Conservation (phyloP, 805 yeast genomes). For the Kodamaea jinghongensis region DNA sequence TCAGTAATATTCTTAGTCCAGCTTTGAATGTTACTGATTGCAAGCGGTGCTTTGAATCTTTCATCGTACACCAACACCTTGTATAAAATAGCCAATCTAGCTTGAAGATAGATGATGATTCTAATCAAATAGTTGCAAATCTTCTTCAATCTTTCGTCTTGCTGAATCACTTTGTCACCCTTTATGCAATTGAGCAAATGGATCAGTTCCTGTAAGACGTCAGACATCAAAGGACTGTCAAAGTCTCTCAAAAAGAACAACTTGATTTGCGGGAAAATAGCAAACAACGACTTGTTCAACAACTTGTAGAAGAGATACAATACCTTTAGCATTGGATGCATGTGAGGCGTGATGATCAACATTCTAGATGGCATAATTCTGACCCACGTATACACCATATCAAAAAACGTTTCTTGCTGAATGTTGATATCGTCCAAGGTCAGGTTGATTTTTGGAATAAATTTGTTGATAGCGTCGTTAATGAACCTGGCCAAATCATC, state of each 20-base stretch:
- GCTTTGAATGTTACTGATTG: constrained; percentile 18
- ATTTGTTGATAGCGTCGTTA: constrained; percentile 22
- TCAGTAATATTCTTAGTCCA: constrained; percentile 30
- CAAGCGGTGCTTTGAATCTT: constrained; percentile 13
- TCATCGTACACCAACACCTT: constrained; percentile 25
- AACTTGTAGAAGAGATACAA: constrained; percentile 32
- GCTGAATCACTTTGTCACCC: constrained; percentile 3
- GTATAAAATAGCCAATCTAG: constrained; percentile 29
- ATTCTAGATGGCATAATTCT: constrained; percentile 30
- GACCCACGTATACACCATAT: constrained; percentile 36
- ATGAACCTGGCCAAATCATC: constrained; percentile 23
- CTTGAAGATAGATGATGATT: constrained; percentile 27
- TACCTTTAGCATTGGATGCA: constrained; percentile 32
- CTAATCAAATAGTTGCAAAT: constrained; percentile 26
- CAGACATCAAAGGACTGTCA: constrained; percentile 40
- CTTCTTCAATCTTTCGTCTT: constrained; percentile 5
- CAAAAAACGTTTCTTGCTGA: constrained; percentile 34
- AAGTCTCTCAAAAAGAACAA: constrained; percentile 40
- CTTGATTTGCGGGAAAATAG: constrained; percentile 39
- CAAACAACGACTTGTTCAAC: constrained; percentile 32
- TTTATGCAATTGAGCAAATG: constrained; percentile 4
- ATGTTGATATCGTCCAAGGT: constrained; percentile 23
- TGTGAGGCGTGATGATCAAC: constrained; percentile 17
- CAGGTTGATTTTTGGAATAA: constrained; percentile 25
- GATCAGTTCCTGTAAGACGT: constrained; percentile 21